These are phyloP conservation scores for Geranium brycei DNA, from an alignment of 345 rosid species.

Conservation along the genomic window DNA sequence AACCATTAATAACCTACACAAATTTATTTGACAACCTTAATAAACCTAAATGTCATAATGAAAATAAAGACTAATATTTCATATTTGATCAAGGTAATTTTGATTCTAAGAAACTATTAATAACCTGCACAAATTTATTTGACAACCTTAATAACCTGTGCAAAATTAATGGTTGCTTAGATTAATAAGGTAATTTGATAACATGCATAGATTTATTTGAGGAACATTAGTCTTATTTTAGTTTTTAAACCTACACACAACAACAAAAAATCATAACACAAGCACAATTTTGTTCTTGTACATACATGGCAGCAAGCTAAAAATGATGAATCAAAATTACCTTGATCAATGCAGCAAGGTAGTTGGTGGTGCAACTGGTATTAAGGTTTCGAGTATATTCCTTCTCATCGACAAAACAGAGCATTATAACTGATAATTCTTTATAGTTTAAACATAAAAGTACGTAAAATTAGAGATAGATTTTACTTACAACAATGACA, in stretches of 20 bases:
- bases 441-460: neutral
- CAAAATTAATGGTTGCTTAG: too few relatives aligned
- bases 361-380: conserved; percentile 75
- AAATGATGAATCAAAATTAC: conserved; percentile 9
- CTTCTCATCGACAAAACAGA: conserved; percentile 7
- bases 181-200: too few relatives aligned
- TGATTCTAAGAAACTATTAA: too few relatives aligned
- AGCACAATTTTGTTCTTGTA: too few relatives aligned
- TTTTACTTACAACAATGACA: conserved; percentile 37
- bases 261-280: neutral
- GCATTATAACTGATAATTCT: neutral
- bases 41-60: too few relatives aligned
- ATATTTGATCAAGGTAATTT: too few relatives aligned
- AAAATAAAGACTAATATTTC: too few relatives aligned
- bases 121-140: too few relatives aligned
- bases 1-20: too few relatives aligned
- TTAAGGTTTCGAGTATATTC: conserved; percentile 39
- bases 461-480: neutral
- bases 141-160: too few relatives aligned
- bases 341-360: conserved; percentile 64
- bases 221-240: neutral
- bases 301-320: neutral
- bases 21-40: too few relatives aligned
- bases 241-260: neutral
- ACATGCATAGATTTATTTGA: conserved; percentile 20